phyloP scores from a whole-genome alignment of 2,329 filamentous ascomycete genomes.

The Ceratocystis albifundus region DNA sequence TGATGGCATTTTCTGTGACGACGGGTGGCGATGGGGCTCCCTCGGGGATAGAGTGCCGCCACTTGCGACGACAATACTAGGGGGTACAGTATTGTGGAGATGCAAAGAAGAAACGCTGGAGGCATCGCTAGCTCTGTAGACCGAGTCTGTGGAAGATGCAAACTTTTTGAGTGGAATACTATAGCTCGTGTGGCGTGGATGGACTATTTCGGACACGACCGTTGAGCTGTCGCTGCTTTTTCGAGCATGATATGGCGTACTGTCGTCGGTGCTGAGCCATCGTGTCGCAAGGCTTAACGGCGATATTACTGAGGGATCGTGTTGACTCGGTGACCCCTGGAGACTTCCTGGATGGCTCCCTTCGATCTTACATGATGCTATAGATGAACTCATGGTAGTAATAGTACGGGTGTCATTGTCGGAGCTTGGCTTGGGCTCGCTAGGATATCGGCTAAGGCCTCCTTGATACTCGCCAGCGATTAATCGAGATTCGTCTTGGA shows the following conservation, averaged over 20 bases:
- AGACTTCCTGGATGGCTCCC: slow-evolving; percentile 1
- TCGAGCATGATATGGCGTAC: slow-evolving; percentile 4
- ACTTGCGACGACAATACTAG: slow-evolving; percentile 21
- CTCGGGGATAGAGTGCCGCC: slow-evolving; percentile 26
- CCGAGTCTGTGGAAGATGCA: slow-evolving; percentile 3
- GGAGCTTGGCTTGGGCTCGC: slow-evolving; percentile 14
- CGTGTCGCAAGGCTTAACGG: slow-evolving; percentile 18
- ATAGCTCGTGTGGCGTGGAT: slow-evolving; percentile 6
- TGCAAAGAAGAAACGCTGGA: slow-evolving; percentile 34
- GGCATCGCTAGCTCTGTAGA: slow-evolving; percentile 30
- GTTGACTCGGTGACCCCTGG: slow-evolving; percentile 17
- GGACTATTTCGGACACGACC: background rate
- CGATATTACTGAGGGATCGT: slow-evolving; percentile 12
- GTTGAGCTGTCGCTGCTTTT: slow-evolving; percentile 10
- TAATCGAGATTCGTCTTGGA: slow-evolving; percentile 76
- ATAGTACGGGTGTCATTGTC: slow-evolving; percentile 29
- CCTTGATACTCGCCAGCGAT: slow-evolving; percentile 86
- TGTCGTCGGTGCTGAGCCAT: slow-evolving; percentile 18
- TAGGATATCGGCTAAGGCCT: slow-evolving; percentile 61
- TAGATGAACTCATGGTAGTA: slow-evolving; percentile 24
- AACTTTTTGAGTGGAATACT: slow-evolving; percentile 8
- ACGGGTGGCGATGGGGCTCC: slow-evolving; percentile 34
- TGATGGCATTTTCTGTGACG: slow-evolving; percentile 29
- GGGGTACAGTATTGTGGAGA: slow-evolving; percentile 27
- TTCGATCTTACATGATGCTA: slow-evolving; percentile 10